Conservation (phyloP, 441 rosid genomes). For the Pelargonium fulgidum region DNA sequence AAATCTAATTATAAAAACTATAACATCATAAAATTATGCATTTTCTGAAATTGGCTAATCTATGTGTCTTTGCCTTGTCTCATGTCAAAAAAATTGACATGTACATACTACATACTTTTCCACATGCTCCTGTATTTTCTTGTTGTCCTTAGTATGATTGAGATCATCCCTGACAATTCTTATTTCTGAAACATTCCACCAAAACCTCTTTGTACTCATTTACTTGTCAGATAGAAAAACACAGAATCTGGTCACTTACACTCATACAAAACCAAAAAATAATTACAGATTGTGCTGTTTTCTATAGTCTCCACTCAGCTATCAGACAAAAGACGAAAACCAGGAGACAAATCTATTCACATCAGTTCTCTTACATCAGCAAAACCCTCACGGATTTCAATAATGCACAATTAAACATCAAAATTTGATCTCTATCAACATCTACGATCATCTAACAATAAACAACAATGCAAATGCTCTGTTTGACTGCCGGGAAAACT, state of each 20-base stretch:
- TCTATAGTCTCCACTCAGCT: background rate
- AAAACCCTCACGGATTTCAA: background rate
- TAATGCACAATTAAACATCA: conserved; percentile 1
- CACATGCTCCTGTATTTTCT: background rate
- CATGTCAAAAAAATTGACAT: no score
- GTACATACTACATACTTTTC: background rate
- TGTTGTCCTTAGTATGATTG: background rate
- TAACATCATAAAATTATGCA: no score
- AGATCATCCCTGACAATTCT: background rate
- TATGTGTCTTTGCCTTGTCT: no score
- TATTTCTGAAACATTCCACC: background rate
- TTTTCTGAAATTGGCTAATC: no score
- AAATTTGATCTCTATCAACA: background rate
- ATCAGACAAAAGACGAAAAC: background rate
- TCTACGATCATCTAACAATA: conserved; percentile 6
- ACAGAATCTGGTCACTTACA: conserved; percentile 1
- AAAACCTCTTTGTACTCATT: background rate
- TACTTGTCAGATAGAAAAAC: conserved; percentile 3
- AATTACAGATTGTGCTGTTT: background rate
- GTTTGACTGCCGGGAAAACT: background rate
- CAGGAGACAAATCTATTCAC: background rate
- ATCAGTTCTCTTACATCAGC: background rate
- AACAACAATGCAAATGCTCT: conserved; percentile 1
- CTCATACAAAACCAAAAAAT: background rate
- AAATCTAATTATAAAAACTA: no score